Conservation (phyloP, 257 asterid species). For the Solanum bulbocastanum region DNA sequence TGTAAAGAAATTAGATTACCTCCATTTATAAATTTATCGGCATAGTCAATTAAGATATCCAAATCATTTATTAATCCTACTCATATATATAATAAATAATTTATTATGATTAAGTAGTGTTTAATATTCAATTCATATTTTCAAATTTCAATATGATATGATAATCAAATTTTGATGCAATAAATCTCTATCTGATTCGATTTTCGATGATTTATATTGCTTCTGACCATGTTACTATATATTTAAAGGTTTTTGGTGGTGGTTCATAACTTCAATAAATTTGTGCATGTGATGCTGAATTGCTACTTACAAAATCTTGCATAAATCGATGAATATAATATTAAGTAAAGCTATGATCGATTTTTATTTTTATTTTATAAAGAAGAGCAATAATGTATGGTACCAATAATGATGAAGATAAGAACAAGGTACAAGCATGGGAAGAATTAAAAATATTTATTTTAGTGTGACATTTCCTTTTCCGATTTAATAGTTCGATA, state of each 20-base stretch:
- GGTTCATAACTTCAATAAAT: neutral
- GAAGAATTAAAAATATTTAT: neutral
- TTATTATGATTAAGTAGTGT: too few relatives aligned
- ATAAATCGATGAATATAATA: neutral
- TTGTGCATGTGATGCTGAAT: neutral
- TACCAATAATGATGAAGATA: neutral
- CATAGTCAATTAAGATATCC: neutral
- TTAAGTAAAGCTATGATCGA: neutral
- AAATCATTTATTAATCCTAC: too few relatives aligned
- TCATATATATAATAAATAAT: too few relatives aligned
- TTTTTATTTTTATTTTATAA: neutral
- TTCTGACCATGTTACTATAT: neutral
- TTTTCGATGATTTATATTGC: neutral
- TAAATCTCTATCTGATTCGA: accelerated
- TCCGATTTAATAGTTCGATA: neutral
- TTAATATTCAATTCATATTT: neutral
- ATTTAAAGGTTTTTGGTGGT: neutral
- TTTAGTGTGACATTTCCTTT: neutral
- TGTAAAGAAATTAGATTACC: neutral
- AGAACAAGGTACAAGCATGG: neutral
- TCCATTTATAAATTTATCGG: neutral
- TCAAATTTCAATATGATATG: neutral
- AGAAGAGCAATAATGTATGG: neutral
- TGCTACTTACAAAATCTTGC: neutral
- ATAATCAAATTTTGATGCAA: neutral